phyloP scores from a whole-genome alignment of 805 yeast species.

The Torulaspora indica region DNA sequence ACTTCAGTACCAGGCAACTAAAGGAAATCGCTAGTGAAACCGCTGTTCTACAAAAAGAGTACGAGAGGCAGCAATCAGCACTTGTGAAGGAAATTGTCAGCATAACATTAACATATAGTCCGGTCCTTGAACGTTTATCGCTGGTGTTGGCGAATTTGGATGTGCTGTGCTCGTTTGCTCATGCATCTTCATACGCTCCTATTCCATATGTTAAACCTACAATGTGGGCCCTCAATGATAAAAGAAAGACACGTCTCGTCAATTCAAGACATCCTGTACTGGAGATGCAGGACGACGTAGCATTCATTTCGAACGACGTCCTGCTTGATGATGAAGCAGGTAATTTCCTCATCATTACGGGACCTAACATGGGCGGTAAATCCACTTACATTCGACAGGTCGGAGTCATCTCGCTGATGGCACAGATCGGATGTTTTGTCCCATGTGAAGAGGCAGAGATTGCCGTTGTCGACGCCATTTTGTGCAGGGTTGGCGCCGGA shows the following conservation, averaged over 20 bases:
- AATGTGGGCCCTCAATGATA: constrained; percentile 48
- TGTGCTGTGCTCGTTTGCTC: constrained; percentile 81
- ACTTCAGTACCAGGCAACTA: constrained; percentile 71
- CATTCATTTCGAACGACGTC: constrained; percentile 92
- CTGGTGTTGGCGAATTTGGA: constrained; percentile 68
- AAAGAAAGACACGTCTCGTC: constrained; percentile 51
- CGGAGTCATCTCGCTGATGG: constrained; percentile 81
- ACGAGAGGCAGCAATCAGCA: constrained; percentile 68
- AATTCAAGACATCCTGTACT: constrained; percentile 94
- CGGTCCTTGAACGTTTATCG: constrained; percentile 67
- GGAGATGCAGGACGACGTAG: constrained; percentile 84
- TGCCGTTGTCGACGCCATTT: constrained; percentile 80
- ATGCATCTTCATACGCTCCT: constrained; percentile 77
- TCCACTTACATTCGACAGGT: constrained; percentile 87
- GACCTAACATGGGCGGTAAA: constrained; percentile 98
- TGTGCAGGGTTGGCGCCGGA: constrained; percentile 98
- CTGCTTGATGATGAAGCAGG: constrained; percentile 48
- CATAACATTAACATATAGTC: constrained; percentile 75
- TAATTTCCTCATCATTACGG: constrained; percentile 82
- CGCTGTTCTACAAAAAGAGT: constrained; percentile 55
- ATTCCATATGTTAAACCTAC: constrained; percentile 72
- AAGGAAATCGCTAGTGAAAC: constrained; percentile 56
- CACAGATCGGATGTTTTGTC: constrained; percentile 84
- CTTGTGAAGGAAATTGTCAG: constrained; percentile 78
- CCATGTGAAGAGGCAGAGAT: constrained; percentile 78